Evolutionary conservation across 2,329 filamentous ascomycete genomes (phyloP).

Genomic region (Hypoxylon rubiginosum): DNA sequence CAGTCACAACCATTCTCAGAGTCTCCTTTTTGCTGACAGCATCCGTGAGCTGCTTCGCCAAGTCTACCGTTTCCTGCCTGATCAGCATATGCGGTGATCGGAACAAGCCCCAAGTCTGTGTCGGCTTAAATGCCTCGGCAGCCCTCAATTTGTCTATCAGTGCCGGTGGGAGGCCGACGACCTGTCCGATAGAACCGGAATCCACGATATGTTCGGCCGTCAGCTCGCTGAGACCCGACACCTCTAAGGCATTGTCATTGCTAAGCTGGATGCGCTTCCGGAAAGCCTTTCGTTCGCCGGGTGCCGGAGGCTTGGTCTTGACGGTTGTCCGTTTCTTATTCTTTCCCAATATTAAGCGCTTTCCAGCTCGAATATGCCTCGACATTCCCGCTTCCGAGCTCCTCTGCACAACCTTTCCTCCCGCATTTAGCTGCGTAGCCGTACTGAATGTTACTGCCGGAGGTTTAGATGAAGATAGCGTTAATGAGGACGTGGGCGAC

Average conservation of each 20-base stretch:
- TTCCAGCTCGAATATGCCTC: conserved; percentile 53
- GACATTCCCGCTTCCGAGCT: conserved; percentile 29
- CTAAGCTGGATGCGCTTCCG: conserved; percentile 91
- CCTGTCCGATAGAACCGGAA: conserved; percentile 70
- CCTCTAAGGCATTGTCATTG: conserved; percentile 91
- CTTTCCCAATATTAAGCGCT: conserved; percentile 57
- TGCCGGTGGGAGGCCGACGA: conserved; percentile 76
- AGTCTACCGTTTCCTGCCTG: conserved; percentile 79
- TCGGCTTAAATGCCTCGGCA: conserved; percentile 91
- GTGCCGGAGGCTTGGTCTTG: conserved; percentile 68
- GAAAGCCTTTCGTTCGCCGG: conserved; percentile 87
- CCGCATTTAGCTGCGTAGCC: conserved; percentile 31
- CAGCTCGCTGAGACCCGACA: conserved; percentile 76
- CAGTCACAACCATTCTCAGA: conserved; percentile 76
- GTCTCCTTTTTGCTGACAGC: conserved; percentile 68
- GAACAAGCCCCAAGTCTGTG: conserved; percentile 90
- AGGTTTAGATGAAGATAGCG: conserved; percentile 53
- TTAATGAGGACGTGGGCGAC: conserved; percentile 38
- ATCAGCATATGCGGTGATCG: conserved; percentile 83
- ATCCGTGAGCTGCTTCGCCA: conserved; percentile 74
- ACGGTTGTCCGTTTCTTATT: conserved; percentile 69
- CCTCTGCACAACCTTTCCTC: conserved; percentile 14
- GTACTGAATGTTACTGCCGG: conserved; percentile 51
- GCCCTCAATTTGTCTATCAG: conserved; percentile 84
- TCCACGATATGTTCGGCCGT: conserved; percentile 67